Conservation (phyloP, 2,329 filamentous ascomycete species). For the Neospermospora avenae region DNA sequence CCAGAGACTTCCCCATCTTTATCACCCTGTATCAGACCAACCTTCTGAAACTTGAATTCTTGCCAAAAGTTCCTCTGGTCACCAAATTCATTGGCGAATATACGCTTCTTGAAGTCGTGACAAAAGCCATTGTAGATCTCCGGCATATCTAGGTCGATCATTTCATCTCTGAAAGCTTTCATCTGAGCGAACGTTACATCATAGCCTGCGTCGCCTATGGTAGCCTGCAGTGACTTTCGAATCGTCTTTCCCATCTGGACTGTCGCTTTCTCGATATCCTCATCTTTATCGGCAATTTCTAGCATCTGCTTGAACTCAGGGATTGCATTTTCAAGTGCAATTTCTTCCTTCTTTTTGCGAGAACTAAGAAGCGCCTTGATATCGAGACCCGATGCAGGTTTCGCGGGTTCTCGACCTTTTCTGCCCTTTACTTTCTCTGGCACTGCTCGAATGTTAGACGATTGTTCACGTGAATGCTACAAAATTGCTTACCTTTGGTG, state of each 20-base stretch:
- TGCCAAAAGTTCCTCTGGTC: conserved; percentile 75
- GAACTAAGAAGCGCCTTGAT: conserved; percentile 74
- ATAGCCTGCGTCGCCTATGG: conserved; percentile 74
- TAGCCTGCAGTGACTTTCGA: conserved; percentile 63
- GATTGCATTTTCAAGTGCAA: conserved; percentile 71
- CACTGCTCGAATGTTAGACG: conserved; percentile 47
- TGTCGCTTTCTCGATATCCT: conserved; percentile 62
- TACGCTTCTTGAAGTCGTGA: conserved; percentile 64
- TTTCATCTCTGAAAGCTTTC: conserved; percentile 71
- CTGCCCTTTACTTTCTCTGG: conserved; percentile 75
- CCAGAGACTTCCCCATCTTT: conserved; percentile 65
- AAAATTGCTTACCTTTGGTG: conserved; percentile 63
- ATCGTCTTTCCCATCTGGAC: conserved; percentile 75
- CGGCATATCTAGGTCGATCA: conserved; percentile 73
- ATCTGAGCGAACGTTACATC: conserved; percentile 66
- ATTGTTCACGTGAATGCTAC: not conserved
- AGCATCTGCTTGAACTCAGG: conserved; percentile 88
- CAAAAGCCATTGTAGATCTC: conserved; percentile 74
- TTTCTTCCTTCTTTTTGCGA: conserved; percentile 46
- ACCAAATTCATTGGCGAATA: conserved; percentile 67
- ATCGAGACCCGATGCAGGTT: conserved; percentile 87
- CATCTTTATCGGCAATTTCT: conserved; percentile 54
- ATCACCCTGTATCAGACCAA: conserved; percentile 71
- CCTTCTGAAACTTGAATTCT: conserved; percentile 58
- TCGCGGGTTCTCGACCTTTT: conserved; percentile 63